Evolutionary conservation across 805 yeast species (phyloP).

Genomic region (Zygosaccharomyces siamensis): DNA sequence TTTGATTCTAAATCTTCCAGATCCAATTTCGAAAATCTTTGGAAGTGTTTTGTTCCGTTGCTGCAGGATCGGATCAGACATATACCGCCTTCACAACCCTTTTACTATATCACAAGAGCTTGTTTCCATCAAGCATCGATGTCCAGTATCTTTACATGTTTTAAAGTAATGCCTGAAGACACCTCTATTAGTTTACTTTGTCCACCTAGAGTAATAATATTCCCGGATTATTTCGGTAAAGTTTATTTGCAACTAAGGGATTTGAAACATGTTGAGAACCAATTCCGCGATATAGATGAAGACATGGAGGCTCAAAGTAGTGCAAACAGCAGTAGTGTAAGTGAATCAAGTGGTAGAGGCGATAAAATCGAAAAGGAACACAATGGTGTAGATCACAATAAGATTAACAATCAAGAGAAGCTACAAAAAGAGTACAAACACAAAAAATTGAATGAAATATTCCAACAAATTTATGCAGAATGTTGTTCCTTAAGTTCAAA

Average conservation of each 20-base stretch:
- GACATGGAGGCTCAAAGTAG: background rate
- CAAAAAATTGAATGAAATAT: constrained; percentile 14
- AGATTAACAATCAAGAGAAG: constrained; percentile 11
- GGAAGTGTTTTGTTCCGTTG: constrained; percentile 20
- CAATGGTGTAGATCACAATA: constrained; percentile 3
- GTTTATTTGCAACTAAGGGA: constrained; percentile 8
- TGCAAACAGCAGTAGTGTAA: background rate
- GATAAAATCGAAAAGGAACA: constrained; percentile 3
- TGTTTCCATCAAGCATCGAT: constrained; percentile 17
- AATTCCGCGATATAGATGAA: background rate
- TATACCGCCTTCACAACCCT: constrained; percentile 11
- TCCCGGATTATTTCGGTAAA: constrained; percentile 17
- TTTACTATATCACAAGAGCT: constrained; percentile 19
- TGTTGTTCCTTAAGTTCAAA: constrained; percentile 3
- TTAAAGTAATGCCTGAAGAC: constrained; percentile 13
- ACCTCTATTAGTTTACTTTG: constrained; percentile 9
- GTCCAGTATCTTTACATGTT: constrained; percentile 23
- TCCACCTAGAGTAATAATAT: constrained; percentile 19
- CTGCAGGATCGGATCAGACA: constrained; percentile 13
- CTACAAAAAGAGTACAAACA: constrained; percentile 10
- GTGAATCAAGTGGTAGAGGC: background rate
- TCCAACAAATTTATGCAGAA: constrained; percentile 10
- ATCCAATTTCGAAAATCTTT: constrained; percentile 18
- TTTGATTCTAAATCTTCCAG: constrained; percentile 16
- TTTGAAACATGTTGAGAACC: constrained; percentile 2